Conservation (phyloP, 108 stramenopile genomes). For the Fragilariopsis cylindrus region DNA sequence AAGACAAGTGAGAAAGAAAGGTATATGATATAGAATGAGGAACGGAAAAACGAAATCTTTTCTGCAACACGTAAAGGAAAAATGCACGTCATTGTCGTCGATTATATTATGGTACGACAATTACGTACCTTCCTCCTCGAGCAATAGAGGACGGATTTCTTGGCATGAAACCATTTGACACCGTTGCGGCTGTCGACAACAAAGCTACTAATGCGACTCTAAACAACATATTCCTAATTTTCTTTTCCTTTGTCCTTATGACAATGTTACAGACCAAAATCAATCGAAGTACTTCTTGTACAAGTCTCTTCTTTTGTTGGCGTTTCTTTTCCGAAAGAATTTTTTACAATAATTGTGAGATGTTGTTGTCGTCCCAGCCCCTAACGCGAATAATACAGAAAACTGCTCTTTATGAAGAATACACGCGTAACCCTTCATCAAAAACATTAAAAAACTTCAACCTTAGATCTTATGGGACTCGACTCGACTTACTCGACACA, state of each 20-base stretch:
- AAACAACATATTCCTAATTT: slow-evolving; percentile 20
- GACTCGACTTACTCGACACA: too few relatives aligned
- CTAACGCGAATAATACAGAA: slow-evolving; percentile 1
- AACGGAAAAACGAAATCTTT: not conserved
- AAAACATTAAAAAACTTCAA: too few relatives aligned
- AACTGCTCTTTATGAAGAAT: too few relatives aligned
- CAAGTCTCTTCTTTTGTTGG: slow-evolving; percentile 43
- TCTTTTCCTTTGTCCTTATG: slow-evolving; percentile 2
- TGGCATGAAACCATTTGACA: slow-evolving; percentile 31
- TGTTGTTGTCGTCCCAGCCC: slow-evolving; percentile 16
- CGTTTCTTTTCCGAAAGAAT: slow-evolving; percentile 22
- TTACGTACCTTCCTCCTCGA: slow-evolving; percentile 33
- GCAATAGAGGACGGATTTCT: slow-evolving; percentile 8
- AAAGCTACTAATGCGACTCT: slow-evolving; percentile 11
- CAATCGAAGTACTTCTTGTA: slow-evolving; percentile 44
- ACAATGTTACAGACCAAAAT: slow-evolving; percentile 36
- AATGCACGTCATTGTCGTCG: not conserved
- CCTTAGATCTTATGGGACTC: too few relatives aligned
- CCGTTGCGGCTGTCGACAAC: slow-evolving; percentile 15
- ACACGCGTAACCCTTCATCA: too few relatives aligned
- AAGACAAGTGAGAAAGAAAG: not conserved
- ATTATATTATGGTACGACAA: not conserved
- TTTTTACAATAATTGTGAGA: slow-evolving; percentile 23
- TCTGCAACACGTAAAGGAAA: not conserved
- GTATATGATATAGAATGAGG: not conserved